Conservation (phyloP, 2,329 filamentous ascomycete genomes). For the Apiospora hydei region DNA sequence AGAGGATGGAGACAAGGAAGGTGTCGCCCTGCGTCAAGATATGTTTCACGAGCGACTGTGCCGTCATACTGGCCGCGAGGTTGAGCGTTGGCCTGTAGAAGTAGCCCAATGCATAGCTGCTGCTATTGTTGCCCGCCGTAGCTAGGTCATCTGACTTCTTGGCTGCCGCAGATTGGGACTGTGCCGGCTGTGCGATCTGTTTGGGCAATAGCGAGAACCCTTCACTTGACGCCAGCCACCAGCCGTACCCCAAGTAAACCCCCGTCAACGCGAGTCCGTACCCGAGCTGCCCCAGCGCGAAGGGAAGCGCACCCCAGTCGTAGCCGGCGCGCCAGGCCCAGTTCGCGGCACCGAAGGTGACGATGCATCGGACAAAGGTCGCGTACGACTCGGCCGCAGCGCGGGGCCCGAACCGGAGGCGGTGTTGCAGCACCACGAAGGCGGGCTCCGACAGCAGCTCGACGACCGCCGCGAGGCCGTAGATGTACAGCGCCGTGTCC, state of each 20-base stretch:
- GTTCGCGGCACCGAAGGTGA: slow-evolving; percentile 75
- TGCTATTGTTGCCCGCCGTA: neutral
- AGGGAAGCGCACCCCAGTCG: slow-evolving; percentile 81
- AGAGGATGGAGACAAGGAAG: slow-evolving; percentile 81
- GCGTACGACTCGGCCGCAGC: slow-evolving; percentile 85
- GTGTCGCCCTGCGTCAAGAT: slow-evolving; percentile 94
- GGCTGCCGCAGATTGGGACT: neutral
- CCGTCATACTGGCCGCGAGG: slow-evolving; percentile 81
- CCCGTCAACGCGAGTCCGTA: slow-evolving; percentile 74
- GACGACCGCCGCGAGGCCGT: slow-evolving; percentile 65
- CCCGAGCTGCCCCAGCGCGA: slow-evolving; percentile 83
- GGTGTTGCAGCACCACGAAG: slow-evolving; percentile 86
- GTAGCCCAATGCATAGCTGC: slow-evolving; percentile 60
- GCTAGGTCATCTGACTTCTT: neutral
- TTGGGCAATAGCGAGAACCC: slow-evolving; percentile 74
- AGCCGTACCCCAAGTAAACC: slow-evolving; percentile 73
- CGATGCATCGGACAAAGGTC: slow-evolving; percentile 77
- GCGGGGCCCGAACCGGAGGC: slow-evolving; percentile 79
- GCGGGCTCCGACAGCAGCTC: slow-evolving; percentile 88
- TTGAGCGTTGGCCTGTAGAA: slow-evolving; percentile 76
- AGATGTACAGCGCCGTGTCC: slow-evolving; percentile 57
- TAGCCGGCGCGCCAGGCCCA: slow-evolving; percentile 61
- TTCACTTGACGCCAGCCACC: slow-evolving; percentile 59
- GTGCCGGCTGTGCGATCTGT: slow-evolving; percentile 41
- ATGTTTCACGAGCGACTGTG: slow-evolving; percentile 91